Evolutionary conservation across 192 early-diverging fungal genomes (phyloP), one percentile per base, ranked within the genome.

Genomic region (Cetraspora pellucida): DNA sequence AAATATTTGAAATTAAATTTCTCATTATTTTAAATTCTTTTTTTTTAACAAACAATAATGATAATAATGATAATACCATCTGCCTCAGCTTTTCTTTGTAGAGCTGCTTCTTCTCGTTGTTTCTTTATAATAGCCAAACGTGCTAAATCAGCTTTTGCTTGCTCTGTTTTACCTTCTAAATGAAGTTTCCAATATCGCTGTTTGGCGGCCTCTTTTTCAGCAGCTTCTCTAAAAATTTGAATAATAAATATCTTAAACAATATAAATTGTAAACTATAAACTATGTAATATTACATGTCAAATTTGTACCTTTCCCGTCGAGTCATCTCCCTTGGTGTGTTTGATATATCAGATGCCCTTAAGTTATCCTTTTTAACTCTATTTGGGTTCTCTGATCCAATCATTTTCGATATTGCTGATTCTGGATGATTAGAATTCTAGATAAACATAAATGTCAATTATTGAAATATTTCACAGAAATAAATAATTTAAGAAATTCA

Each of bases 141-240:
- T 57, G 82, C 85, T 77, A 87, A 78, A 77, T 87, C 85, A 7
- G 83, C 50, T 81, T 85, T 81, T 28, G 85, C 85, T 77, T 87
- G 85, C 21, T 87, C 85, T 4, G 85, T 87, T 82, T 87, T 85
- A 58, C 85, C 85, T 58, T 82, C 83, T 72, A 77, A 65, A 57
- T 87, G 85, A 69, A 87, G 77, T 75, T 87, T 87, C 83, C 80
- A 83, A 80, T 87, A 87, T 65, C 78, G 77, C 64, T 81, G 80
- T 72, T 80, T 79, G 6, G 83, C 82, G 21, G 82, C 85, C 72
- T 80, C 85, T 79, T 87, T 87, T 68, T 85, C 85, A 44, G 82
- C 82, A 66, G 82, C 85, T 79, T 87, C 85, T 43, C 85, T 85
- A 78, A 52, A 60, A 28, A 44, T 21, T 63, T 9, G 13, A 61